A percentile compares a stretch with the other conserved stretches of the same genome.
Conservation (phyloP, 495 filamentous ascomycete genomes). For the Viridothelium virens region DNA sequence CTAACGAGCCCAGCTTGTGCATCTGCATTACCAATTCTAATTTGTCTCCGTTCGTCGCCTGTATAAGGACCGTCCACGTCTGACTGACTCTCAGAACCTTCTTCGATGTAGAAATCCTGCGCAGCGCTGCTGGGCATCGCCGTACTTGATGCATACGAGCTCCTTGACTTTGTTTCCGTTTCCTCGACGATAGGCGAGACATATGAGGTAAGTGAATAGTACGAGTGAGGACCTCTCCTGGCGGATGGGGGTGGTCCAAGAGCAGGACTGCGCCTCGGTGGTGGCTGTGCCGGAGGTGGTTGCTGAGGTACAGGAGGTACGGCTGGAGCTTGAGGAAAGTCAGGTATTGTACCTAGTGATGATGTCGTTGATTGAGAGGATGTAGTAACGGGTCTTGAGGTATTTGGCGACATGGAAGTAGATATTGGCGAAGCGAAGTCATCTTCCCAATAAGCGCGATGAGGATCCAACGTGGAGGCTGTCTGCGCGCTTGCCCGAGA, state of each 20-base stretch:
- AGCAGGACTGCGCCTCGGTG: conserved; percentile 47
- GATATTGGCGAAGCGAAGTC: conserved; percentile 1
- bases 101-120: conserved; percentile 30
- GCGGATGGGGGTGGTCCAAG: conserved; percentile 60
- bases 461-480: neutral
- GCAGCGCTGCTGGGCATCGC: conserved; percentile 55
- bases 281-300: conserved; percentile 25
- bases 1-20: conserved; percentile 52
- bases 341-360: conserved; percentile 53
- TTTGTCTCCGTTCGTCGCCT: conserved; percentile 17
- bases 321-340: conserved; percentile 49
- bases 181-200: conserved; percentile 90
- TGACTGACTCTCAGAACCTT: conserved; percentile 47
- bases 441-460: conserved; percentile 9
- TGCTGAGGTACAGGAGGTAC: conserved; percentile 17
- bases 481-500: neutral
- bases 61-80: conserved; percentile 16
- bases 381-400: neutral
- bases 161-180: conserved; percentile 46
- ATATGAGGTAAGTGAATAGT: conserved; percentile 60
- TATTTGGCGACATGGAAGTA: neutral
- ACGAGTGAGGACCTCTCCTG: conserved; percentile 64
- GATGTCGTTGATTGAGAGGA: conserved; percentile 19
- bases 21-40: conserved; percentile 40
- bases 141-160: conserved; percentile 74